Percentiles rank a stretch among this genome's conserved stretches.
Evolutionary conservation across 805 yeast species (phyloP).

Genomic region (Schizosaccharomyces japonicus): DNA sequence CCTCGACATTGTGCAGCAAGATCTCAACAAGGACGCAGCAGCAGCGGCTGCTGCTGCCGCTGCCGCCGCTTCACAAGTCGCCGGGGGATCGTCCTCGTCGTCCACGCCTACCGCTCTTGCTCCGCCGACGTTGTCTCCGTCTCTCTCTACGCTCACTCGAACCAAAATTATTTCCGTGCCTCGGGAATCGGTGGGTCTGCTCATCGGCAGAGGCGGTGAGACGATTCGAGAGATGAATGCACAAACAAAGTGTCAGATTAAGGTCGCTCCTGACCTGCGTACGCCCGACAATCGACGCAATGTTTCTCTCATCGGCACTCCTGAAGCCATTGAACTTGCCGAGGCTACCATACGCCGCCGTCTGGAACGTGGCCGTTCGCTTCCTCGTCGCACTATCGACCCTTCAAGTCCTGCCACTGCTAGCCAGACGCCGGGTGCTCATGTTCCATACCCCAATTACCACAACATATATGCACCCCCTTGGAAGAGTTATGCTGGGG

Average conservation of each 20-base stretch:
- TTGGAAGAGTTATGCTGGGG: too few species aligned
- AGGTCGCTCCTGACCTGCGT: conserved; percentile 4
- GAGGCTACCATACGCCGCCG: conserved; percentile 3
- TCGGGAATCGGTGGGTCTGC: conserved; percentile 6
- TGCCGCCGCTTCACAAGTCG: too few species aligned
- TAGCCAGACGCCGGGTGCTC: too few species aligned
- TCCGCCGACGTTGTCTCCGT: too few species aligned
- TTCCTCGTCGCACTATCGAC: background rate
- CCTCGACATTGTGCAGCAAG: conserved; percentile 6
- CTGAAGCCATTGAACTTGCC: conserved; percentile 4
- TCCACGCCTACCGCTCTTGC: too few species aligned
- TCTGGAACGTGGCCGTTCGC: conserved; percentile 18
- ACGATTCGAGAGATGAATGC: conserved; percentile 6
- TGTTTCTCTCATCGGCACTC: conserved; percentile 6
- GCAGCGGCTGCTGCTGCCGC: too few species aligned
- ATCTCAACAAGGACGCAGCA: conserved; percentile 1
- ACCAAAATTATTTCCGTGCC: background rate
- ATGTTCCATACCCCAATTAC: too few species aligned
- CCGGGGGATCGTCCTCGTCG: too few species aligned
- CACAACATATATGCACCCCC: too few species aligned
- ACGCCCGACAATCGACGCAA: conserved; percentile 6
- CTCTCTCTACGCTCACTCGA: background rate
- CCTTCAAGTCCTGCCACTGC: background rate
- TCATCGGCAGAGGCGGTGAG: conserved; percentile 9
- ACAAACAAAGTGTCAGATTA: conserved; percentile 6